Conservation (phyloP, 2,329 filamentous ascomycete species). For the Pseudopyricularia cyperi region DNA sequence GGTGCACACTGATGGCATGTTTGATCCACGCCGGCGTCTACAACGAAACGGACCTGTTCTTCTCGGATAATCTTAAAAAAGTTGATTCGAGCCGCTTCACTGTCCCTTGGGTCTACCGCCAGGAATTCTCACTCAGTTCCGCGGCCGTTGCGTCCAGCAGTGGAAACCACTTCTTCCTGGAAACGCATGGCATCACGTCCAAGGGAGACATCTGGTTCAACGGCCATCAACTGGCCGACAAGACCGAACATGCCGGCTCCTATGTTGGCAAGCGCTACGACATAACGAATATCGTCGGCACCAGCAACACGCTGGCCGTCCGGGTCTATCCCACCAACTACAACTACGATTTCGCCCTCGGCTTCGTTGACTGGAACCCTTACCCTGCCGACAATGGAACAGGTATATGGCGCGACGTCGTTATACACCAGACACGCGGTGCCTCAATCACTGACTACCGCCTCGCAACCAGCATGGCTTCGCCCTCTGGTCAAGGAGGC, state of each 20-base stretch:
- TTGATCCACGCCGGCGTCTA: conserved; percentile 38
- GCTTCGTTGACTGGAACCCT: conserved; percentile 51
- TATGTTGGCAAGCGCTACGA: conserved; percentile 44
- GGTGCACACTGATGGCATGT: conserved; percentile 43
- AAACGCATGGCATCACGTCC: conserved; percentile 47
- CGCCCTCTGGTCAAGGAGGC: conserved; percentile 9
- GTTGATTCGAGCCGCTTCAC: conserved; percentile 33
- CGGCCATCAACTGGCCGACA: conserved; percentile 35
- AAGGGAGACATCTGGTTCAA: conserved; percentile 49
- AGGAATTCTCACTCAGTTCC: conserved; percentile 30
- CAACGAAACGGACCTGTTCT: conserved; percentile 40
- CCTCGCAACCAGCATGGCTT: conserved; percentile 26
- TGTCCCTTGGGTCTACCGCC: conserved; percentile 45
- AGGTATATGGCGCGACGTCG: conserved; percentile 47
- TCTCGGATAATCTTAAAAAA: conserved; percentile 29
- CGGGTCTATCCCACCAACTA: conserved; percentile 45
- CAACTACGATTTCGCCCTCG: conserved; percentile 42
- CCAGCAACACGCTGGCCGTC: conserved; percentile 37
- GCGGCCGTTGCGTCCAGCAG: conserved; percentile 2
- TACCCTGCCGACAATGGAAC: conserved; percentile 49
- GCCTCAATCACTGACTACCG: conserved; percentile 31
- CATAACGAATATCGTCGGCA: conserved; percentile 28
- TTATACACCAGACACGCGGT: conserved; percentile 39
- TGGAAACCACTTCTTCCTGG: conserved; percentile 33
- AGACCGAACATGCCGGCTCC: conserved; percentile 35